Evolutionary conservation across 371 early-diverging fungal species (phyloP).

Genomic region (Mucor indicus): DNA sequence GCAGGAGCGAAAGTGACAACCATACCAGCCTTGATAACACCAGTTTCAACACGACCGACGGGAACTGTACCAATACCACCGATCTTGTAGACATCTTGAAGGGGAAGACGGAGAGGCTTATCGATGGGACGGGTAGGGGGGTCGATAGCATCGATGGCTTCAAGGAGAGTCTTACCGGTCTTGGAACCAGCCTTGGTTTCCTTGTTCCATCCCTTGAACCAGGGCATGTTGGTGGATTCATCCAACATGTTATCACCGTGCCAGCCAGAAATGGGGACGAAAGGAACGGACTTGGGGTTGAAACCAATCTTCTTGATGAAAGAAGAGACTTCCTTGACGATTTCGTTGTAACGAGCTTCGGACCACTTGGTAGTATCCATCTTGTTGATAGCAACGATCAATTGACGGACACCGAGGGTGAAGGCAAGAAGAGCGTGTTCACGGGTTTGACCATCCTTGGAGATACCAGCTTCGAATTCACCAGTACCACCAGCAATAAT

Average conservation of each 20-base stretch:
- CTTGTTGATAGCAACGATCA: slow-evolving; percentile 98
- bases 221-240: slow-evolving; percentile 87
- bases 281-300: slow-evolving; percentile 87
- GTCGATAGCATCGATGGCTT: slow-evolving; percentile 92
- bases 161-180: slow-evolving; percentile 88
- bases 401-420: slow-evolving; percentile 96
- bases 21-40: slow-evolving; percentile 90
- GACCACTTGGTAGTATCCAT: slow-evolving; percentile 96
- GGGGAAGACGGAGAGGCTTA: slow-evolving; percentile 96
- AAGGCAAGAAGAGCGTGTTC: slow-evolving; percentile 98
- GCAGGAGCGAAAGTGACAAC: slow-evolving; percentile 89
- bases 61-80: slow-evolving; percentile 96
- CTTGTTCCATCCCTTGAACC: slow-evolving; percentile 96
- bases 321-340: slow-evolving; percentile 88
- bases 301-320: slow-evolving; percentile 95
- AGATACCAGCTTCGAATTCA: slow-evolving; percentile 99
- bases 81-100: slow-evolving; percentile 97
- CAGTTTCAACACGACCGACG: slow-evolving; percentile 97
- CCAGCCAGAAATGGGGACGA: slow-evolving; percentile 97
- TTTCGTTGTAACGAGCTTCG: slow-evolving; percentile 92
- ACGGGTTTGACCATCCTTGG: slow-evolving; percentile 99
- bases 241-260: slow-evolving; percentile 97
- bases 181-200: slow-evolving; percentile 74
- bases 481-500: slow-evolving; percentile 92
- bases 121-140: slow-evolving; percentile 89